Conservation (phyloP, 192 early-diverging fungal species). For the Dissophora ornata region DNA sequence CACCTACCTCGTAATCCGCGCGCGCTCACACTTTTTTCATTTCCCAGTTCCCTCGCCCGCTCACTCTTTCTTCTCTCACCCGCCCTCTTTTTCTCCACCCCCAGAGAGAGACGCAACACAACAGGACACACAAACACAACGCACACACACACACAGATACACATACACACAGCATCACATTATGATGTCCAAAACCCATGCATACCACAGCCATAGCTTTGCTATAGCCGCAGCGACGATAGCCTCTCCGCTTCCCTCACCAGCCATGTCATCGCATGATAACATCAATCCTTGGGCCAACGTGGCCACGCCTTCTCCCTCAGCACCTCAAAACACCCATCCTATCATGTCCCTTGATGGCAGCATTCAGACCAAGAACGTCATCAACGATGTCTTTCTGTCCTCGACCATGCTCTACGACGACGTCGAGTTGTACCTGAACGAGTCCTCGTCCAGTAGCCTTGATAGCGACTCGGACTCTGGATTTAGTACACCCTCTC, state of each 20-base stretch:
- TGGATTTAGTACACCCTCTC: slow-evolving; percentile 47
- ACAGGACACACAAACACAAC: slow-evolving; percentile 6
- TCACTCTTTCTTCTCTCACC: slow-evolving; percentile 3
- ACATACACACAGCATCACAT: slow-evolving; percentile 18
- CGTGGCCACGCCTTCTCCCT: slow-evolving; percentile 8
- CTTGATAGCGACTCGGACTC: slow-evolving; percentile 54
- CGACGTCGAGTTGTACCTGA: slow-evolving; percentile 44
- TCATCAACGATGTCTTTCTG: slow-evolving; percentile 56
- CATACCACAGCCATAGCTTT: slow-evolving; percentile 45
- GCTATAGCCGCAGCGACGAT: slow-evolving; percentile 48
- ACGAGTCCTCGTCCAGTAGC: slow-evolving; percentile 37
- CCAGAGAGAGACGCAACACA: neutral
- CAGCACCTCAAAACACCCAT: slow-evolving; percentile 25
- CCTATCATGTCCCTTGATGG: slow-evolving; percentile 45
- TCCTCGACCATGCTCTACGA: slow-evolving; percentile 53
- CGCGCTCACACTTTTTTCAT: slow-evolving; percentile 29
- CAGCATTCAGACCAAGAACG: slow-evolving; percentile 43
- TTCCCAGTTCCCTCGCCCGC: slow-evolving; percentile 13
- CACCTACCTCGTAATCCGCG: slow-evolving; percentile 7
- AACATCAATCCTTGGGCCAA: slow-evolving; percentile 51
- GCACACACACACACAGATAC: neutral
- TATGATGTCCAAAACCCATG: slow-evolving; percentile 53
- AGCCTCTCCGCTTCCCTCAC: slow-evolving; percentile 53
- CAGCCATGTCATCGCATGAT: slow-evolving; percentile 45
- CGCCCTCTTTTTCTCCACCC: neutral